A percentile compares a stretch with the other conserved stretches of the same genome.
Conservation (phyloP, 208 protist species). For the Wallacemonas sp. region DNA sequence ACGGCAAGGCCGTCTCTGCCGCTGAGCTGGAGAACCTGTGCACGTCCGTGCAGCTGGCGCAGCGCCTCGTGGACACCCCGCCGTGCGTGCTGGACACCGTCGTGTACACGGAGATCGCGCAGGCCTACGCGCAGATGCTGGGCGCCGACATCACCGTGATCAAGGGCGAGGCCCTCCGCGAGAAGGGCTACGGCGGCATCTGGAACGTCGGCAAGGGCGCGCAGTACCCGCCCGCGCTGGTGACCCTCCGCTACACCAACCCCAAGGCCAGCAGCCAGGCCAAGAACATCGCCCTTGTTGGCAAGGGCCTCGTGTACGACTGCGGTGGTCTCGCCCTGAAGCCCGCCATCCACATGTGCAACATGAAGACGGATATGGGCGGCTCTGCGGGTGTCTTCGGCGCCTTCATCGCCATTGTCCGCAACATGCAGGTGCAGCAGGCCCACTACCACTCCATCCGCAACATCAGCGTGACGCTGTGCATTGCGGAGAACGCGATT, state of each 20-base stretch:
- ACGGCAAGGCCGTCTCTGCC: constrained; percentile 21
- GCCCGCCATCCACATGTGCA: constrained; percentile 65
- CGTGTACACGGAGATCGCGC: constrained; percentile 67
- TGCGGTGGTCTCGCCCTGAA: constrained; percentile 88
- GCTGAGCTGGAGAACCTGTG: constrained; percentile 56
- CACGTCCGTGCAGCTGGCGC: constrained; percentile 75
- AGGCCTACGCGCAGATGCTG: constrained; percentile 48
- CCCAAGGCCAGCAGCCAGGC: constrained; percentile 30
- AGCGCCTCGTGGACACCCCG: constrained; percentile 85
- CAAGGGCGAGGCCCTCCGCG: constrained; percentile 69
- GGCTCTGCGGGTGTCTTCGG: constrained; percentile 80
- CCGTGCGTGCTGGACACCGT: constrained; percentile 73
- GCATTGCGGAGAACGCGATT: constrained; percentile 89
- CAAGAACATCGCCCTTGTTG: constrained; percentile 73
- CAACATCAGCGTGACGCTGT: constrained; percentile 75
- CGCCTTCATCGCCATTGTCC: constrained; percentile 72
- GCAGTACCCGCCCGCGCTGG: constrained; percentile 64
- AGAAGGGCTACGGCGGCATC: constrained; percentile 71
- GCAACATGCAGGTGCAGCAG: constrained; percentile 38
- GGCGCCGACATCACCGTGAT: constrained; percentile 54
- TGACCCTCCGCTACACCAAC: constrained; percentile 68
- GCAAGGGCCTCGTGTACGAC: constrained; percentile 92
- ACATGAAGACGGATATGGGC: constrained; percentile 93
- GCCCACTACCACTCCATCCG: constrained; percentile 34
- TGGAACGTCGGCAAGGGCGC: constrained; percentile 78